Evolutionary conservation across 2,329 filamentous ascomycete genomes (phyloP).

Genomic region (Coleophoma eucalyptorum): DNA sequence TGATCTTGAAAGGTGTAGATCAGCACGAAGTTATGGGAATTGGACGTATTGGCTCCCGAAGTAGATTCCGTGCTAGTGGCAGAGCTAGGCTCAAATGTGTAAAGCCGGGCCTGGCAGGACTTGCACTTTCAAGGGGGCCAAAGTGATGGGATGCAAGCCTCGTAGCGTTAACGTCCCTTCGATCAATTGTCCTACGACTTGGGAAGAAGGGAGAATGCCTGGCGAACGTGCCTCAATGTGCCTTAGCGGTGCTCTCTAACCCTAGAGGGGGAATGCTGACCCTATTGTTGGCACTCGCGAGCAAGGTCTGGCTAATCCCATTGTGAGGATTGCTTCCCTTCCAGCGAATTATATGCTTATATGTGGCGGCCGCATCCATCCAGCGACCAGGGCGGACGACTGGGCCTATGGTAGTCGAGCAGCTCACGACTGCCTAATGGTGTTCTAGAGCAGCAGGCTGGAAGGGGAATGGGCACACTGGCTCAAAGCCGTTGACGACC

Average conservation of each 20-base stretch:
- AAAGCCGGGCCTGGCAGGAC: conserved; percentile 14
- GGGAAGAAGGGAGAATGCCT: conserved; percentile 8
- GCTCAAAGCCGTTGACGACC: conserved; percentile 19
- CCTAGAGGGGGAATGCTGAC: too few relatives aligned
- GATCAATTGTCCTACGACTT: conserved; percentile 12
- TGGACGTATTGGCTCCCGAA: conserved; percentile 20
- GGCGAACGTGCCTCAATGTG: conserved; percentile 6
- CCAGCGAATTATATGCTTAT: not conserved
- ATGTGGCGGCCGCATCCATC: not conserved
- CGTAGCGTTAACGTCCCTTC: conserved; percentile 24
- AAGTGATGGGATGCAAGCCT: conserved; percentile 20
- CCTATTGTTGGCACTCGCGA: too few relatives aligned
- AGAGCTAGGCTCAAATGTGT: conserved; percentile 26
- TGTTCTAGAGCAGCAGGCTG: too few relatives aligned
- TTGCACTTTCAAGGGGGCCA: conserved; percentile 16
- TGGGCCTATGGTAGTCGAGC: not conserved
- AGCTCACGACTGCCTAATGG: too few relatives aligned
- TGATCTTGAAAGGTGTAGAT: conserved; percentile 17
- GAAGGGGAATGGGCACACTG: too few relatives aligned
- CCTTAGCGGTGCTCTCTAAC: conserved; percentile 9
- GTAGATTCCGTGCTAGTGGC: conserved; percentile 19
- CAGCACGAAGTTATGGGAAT: conserved; percentile 15
- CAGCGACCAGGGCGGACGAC: not conserved
- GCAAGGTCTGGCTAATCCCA: conserved; percentile 6
- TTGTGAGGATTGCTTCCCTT: not conserved